Conservation (phyloP, 1,139 yeast species). For the Zygosaccharomyces sapae region DNA sequence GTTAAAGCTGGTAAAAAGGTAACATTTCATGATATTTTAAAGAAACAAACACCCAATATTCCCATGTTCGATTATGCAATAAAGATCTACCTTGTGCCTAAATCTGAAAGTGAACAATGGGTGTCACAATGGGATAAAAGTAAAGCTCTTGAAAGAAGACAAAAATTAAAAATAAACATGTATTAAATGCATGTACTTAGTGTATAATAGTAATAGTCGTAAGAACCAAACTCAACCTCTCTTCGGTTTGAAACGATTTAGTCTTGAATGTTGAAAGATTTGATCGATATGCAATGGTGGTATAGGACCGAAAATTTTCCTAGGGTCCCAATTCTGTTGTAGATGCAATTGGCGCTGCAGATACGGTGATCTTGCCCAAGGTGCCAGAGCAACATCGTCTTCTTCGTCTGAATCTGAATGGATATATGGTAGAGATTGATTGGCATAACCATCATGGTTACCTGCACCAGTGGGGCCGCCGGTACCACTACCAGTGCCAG, state of each 20-base stretch:
- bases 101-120: conserved; percentile 62
- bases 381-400: conserved; percentile 23
- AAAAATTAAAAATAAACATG: neutral
- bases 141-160: conserved; percentile 52
- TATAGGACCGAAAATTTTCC: conserved; percentile 70
- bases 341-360: conserved; percentile 40
- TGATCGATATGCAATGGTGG: conserved; percentile 66
- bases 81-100: conserved; percentile 77
- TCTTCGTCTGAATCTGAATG: conserved; percentile 35
- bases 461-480: neutral
- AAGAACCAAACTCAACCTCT: conserved; percentile 32
- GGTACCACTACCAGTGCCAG: neutral
- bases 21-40: conserved; percentile 58
- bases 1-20: conserved; percentile 80
- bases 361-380: conserved; percentile 35
- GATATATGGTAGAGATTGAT: conserved; percentile 34
- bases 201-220: conserved; percentile 17
- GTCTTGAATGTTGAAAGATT: conserved; percentile 50
- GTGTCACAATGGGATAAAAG: conserved; percentile 64
- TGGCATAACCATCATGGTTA: conserved; percentile 7
- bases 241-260: conserved; percentile 46
- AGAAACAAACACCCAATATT: conserved; percentile 58
- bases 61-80: conserved; percentile 77
- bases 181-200: too few species aligned
- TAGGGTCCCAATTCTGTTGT: conserved; percentile 67